A percentile compares a stretch with the other conserved stretches of the same genome.
Evolutionary conservation across 139 green algal genomes (phyloP).

Genomic region (Choricystis sp.): DNA sequence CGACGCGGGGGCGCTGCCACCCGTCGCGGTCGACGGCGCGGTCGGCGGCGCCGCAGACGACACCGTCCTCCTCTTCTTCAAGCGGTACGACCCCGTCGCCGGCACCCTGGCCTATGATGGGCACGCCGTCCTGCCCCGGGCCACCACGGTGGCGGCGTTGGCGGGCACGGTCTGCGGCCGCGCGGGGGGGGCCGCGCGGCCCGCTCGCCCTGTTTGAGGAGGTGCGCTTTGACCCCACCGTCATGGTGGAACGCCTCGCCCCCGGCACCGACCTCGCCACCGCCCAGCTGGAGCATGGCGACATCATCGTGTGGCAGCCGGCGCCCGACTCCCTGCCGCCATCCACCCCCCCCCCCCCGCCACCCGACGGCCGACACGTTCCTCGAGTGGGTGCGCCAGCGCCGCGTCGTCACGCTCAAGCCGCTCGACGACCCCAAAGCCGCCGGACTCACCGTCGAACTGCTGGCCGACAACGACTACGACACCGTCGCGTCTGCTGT

Average conservation of each 20-base stretch:
- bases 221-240: constrained; percentile 71
- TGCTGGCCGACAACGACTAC: constrained; percentile 59
- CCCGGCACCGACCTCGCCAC: constrained; percentile 16
- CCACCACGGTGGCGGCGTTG: neutral
- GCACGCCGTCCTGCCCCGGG: neutral
- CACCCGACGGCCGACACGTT: constrained; percentile 19
- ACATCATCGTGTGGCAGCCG: constrained; percentile 56
- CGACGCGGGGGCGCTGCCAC: no score
- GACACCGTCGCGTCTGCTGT: constrained; percentile 51
- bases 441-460: constrained; percentile 72
- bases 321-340: neutral
- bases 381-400: constrained; percentile 49
- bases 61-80: neutral
- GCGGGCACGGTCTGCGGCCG: neutral
- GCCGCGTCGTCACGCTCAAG: constrained; percentile 46
- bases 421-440: constrained; percentile 43
- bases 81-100: neutral
- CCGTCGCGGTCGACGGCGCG: no score
- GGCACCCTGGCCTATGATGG: neutral
- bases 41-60: neutral
- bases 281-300: constrained; percentile 61
- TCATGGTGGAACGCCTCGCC: constrained; percentile 44
- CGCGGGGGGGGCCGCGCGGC: constrained; percentile 7
- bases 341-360: neutral
- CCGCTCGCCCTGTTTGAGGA: constrained; percentile 56